Evolutionary conservation across 257 asterid genomes (phyloP).

Genomic region (Capsicum chinense): DNA sequence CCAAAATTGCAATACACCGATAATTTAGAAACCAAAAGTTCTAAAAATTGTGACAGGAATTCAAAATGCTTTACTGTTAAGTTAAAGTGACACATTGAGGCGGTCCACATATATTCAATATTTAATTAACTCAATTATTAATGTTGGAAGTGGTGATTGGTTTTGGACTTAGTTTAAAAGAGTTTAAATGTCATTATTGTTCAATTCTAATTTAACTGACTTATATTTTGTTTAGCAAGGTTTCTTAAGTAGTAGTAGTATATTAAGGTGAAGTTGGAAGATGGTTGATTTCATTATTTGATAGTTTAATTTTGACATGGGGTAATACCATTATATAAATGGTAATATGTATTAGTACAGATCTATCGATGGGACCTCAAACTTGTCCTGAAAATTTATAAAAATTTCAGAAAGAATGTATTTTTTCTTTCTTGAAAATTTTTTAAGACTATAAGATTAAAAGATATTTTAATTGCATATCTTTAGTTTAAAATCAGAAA

Average conservation of each 20-base stretch:
- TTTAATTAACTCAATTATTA: conserved; percentile 45
- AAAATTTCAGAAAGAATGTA: no score
- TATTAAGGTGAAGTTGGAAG: neutral
- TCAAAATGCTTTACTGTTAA: conserved; percentile 41
- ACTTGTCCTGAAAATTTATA: no score
- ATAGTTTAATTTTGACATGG: neutral
- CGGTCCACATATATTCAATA: conserved; percentile 33
- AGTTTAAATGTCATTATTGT: neutral
- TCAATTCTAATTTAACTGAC: neutral
- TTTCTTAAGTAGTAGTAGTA: neutral
- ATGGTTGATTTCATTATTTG: neutral
- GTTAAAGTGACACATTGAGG: conserved; percentile 39
- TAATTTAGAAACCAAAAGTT: no score
- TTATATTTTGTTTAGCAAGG: neutral
- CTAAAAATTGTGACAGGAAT: neutral
- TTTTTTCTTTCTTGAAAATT: no score
- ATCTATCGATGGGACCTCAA: no score
- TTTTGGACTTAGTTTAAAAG: neutral
- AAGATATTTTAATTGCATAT: no score
- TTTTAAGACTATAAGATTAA: no score
- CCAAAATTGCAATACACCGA: no score
- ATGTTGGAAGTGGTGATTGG: neutral
- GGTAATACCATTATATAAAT: neutral
- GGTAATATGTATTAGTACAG: no score
- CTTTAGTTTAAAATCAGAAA: no score